Base-by-base conservation (phyloP, 495 filamentous ascomycete genomes). In the Podospora comata region DNA sequence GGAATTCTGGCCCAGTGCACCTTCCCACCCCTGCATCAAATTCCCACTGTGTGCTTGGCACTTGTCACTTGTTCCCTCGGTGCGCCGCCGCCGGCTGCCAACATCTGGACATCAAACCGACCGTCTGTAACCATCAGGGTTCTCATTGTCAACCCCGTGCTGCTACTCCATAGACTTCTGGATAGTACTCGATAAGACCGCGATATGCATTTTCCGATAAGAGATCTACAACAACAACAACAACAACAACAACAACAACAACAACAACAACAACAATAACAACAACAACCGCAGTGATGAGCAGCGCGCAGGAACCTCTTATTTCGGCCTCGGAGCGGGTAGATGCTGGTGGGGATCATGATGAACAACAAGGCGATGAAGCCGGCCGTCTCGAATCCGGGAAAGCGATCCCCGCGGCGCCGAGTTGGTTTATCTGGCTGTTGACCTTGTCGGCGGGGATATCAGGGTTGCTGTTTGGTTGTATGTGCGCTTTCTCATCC, bases 401-500 rank as follows among this genome's bases (percentile, higher is more conserved):
- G 7, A 58, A 58, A 19, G 6, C n/a, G 23, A 18, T 9, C 55
- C n/a, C 63, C 7, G 66, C 66, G 28, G 65, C 75, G 3, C 79
- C 79, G 7, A 75, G 80, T 0, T 64, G 80, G 39, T 87, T 84
- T 60, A 80, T 96, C 66, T 95, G 91, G 90, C 77, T 87, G 2
- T 80, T 97, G 16, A 93, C 93, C 2, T 81, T 93, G 62, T 88
- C 90, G 26, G 92, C 93, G 9, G 92, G 91, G 4, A 91, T 97
- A 34, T 92, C 89, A 68, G 93, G 93, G 5, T 82, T 97, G 16
- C 77, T 97, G 2, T 97, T 97, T 79, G 93, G 93, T 68, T 97
- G 94, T 85, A 84, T 85, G 91, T 88, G 11, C 65, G 58, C 28
- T 62, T 30, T 13, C 28, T 27, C 32, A 54, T 32, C 53, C 18